phyloP scores from a whole-genome alignment of 108 stramenopile genomes.

The Conticribra guillardii region DNA sequence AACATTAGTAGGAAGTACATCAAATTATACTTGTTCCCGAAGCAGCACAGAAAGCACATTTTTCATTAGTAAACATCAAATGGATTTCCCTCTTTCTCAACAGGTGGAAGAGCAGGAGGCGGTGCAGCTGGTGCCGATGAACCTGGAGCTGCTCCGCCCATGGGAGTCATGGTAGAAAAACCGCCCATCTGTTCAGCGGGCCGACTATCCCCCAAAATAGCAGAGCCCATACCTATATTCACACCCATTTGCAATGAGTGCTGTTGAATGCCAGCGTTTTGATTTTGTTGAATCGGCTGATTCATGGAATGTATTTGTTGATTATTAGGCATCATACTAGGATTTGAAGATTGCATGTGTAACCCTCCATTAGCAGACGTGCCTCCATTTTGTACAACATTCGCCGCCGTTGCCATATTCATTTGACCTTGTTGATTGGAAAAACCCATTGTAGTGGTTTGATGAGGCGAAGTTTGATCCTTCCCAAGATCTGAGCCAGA shows the following conservation, averaged over 20 bases:
- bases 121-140: constrained; percentile 9
- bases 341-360: no score
- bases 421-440: neutral
- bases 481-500: neutral
- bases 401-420: neutral
- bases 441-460: no score
- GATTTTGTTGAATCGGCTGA: constrained; percentile 10
- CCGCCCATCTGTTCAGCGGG: neutral
- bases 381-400: neutral
- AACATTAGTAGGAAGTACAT: no score
- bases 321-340: no score
- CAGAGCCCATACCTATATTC: neutral
- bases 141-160: constrained; percentile 4
- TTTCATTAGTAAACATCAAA: constrained; percentile 43
- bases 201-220: neutral
- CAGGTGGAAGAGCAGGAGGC: constrained; percentile 25
- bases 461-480: no score
- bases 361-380: no score
- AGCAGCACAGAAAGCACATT: no score
- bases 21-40: no score
- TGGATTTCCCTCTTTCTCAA: constrained; percentile 54
- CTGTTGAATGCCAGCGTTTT: neutral
- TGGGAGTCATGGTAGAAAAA: constrained; percentile 7
- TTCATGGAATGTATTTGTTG: neutral
- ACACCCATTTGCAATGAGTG: neutral